Evolutionary conservation across 768 basidiomycete genomes (phyloP).

Genomic region (Dacryopinax spathularia): DNA sequence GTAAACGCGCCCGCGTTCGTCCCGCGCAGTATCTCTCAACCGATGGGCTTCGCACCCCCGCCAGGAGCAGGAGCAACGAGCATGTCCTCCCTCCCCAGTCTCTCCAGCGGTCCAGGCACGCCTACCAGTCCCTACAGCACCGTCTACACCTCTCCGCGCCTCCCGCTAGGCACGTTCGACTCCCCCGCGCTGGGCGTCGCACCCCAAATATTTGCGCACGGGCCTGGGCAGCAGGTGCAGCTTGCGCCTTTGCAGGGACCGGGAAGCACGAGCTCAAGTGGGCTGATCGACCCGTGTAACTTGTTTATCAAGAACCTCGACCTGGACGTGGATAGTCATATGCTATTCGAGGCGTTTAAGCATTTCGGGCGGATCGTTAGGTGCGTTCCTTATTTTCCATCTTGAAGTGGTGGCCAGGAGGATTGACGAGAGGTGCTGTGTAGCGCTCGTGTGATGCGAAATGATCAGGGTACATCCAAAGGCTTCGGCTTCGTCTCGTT

Average conservation of each 20-base stretch:
- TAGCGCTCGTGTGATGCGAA: constrained; percentile 86
- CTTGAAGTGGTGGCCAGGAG: constrained; percentile 3
- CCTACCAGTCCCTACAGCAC: not conserved
- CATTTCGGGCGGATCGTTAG: constrained; percentile 85
- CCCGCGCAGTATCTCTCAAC: not conserved
- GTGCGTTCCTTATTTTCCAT: constrained; percentile 25
- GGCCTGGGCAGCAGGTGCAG: constrained; percentile 83
- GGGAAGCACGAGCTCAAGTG: constrained; percentile 71
- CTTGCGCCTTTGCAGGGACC: constrained; percentile 58
- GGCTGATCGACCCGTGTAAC: constrained; percentile 81
- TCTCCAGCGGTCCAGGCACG: not conserved
- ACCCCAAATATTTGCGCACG: constrained; percentile 30
- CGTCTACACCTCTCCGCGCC: not conserved
- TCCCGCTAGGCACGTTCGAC: not conserved
- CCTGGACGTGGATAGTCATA: constrained; percentile 71
- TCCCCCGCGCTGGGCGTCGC: not conserved
- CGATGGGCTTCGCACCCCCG: not conserved
- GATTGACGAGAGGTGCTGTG: not conserved
- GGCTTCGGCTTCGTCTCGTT: constrained; percentile 87
- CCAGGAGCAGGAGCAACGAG: not conserved
- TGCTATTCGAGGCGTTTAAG: constrained; percentile 59
- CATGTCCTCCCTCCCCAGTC: not conserved
- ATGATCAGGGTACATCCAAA: constrained; percentile 63
- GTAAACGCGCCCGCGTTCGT: constrained; percentile 38
- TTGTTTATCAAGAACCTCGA: constrained; percentile 72